These are phyloP conservation scores for Mycena rosella DNA, from an alignment of 768 basidiomycete species.

Conservation along the genomic window DNA sequence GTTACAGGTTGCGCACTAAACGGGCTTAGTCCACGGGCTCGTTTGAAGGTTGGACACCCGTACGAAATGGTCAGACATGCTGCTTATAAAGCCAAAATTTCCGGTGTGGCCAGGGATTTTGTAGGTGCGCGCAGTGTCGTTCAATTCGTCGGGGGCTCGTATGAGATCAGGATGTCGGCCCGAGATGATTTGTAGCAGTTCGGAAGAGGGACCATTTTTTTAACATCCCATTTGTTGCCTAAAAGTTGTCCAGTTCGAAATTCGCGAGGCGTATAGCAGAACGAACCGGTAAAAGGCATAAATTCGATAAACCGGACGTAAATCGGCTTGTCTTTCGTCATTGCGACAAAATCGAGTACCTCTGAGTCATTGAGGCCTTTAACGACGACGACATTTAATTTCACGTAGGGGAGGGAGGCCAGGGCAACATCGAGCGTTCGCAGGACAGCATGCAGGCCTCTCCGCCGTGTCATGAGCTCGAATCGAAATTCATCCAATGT, in stretches of 20 bases:
- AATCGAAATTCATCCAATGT: constrained; percentile 91
- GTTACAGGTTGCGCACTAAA: constrained; percentile 80
- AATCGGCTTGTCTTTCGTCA: constrained; percentile 73
- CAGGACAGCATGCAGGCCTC: constrained; percentile 82
- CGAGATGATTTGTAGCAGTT: constrained; percentile 67
- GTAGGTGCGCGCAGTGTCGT: constrained; percentile 89
- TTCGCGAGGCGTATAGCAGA: constrained; percentile 8
- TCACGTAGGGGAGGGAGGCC: constrained; percentile 66
- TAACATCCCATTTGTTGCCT: constrained; percentile 90
- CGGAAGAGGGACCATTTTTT: constrained; percentile 83
- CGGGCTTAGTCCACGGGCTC: neutral
- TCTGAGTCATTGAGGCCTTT: constrained; percentile 88
- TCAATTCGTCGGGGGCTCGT: constrained; percentile 74
- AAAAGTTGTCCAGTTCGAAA: constrained; percentile 19
- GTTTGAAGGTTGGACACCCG: neutral
- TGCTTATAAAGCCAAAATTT: constrained; percentile 88
- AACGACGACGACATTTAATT: constrained; percentile 88
- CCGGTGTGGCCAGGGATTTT: constrained; percentile 78
- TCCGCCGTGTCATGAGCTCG: constrained; percentile 86
- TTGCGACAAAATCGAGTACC: constrained; percentile 80
- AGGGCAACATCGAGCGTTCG: constrained; percentile 76
- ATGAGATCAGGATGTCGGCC: constrained; percentile 61
- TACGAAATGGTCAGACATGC: constrained; percentile 92
- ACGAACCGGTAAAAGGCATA: constrained; percentile 90
- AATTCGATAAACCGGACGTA: constrained; percentile 93